Percentiles rank a stretch among this genome's conserved stretches.
These are phyloP conservation scores for Cucurbita moschata DNA, from an alignment of 306 rosid species.

Conservation along the genomic window DNA sequence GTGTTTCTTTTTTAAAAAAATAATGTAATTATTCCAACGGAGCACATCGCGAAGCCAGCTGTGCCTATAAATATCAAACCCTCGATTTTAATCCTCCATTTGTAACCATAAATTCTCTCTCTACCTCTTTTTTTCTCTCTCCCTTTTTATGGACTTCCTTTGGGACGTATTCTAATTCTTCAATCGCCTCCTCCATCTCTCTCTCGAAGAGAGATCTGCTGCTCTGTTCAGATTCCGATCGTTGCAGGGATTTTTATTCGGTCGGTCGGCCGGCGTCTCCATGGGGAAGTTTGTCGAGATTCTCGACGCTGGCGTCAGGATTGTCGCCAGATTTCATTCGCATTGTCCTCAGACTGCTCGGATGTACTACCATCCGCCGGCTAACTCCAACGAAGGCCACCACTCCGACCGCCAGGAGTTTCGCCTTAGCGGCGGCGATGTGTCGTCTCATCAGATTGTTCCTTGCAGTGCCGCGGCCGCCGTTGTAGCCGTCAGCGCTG, in stretches of 20 bases:
- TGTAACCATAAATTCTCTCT: not conserved
- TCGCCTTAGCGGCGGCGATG: constrained; percentile 5
- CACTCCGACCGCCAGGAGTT: not conserved
- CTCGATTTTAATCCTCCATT: not conserved
- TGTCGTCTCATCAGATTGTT: constrained; percentile 6
- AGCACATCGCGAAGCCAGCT: not conserved
- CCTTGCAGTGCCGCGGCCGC: constrained; percentile 10
- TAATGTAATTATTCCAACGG: not conserved
- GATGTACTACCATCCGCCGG: constrained; percentile 61
- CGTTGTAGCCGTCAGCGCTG: not conserved
- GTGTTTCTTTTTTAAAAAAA: no score
- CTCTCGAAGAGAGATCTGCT: not conserved
- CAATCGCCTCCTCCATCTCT: not conserved
- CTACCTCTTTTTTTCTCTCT: not conserved
- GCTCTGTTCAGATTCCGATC: not conserved
- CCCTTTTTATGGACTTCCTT: constrained; percentile 11
- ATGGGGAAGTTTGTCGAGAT: constrained; percentile 53
- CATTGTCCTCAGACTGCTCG: constrained; percentile 59
- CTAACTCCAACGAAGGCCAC: constrained; percentile 6
- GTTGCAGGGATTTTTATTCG: not conserved
- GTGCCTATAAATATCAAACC: not conserved
- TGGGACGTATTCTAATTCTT: constrained; percentile 22
- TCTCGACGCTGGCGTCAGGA: constrained; percentile 39
- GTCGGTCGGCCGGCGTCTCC: not conserved
- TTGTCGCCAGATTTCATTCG: constrained; percentile 36